A percentile compares a stretch with the other conserved stretches of the same genome.
Evolutionary conservation across 129 eudicot species (phyloP).

Genomic region (Erigeron canadensis): DNA sequence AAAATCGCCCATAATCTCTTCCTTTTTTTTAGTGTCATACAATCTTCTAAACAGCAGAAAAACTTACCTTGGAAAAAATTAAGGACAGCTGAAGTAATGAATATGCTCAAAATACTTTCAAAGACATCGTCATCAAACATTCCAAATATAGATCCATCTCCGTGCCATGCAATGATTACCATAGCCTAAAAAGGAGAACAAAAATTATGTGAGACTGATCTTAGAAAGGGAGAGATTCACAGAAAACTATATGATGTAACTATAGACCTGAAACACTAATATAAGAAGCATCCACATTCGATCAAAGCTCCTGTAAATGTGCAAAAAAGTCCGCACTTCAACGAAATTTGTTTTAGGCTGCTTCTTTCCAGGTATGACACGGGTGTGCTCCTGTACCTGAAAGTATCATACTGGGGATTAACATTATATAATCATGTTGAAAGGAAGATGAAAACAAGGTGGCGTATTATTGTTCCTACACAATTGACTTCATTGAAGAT

Average conservation of each 20-base stretch:
- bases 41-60: conserved; percentile 6
- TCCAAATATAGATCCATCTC: conserved; percentile 52
- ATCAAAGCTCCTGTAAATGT: conserved; percentile 88
- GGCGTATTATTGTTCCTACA: not conserved
- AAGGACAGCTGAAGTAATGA: conserved; percentile 80
- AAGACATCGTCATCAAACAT: conserved; percentile 62
- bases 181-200: conserved; percentile 56
- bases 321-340: conserved; percentile 93
- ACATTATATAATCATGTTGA: conserved; percentile 15
- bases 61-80: conserved; percentile 75
- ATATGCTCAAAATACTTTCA: conserved; percentile 76
- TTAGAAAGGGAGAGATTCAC: conserved; percentile 11
- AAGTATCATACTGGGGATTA: conserved; percentile 15
- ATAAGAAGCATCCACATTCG: conserved; percentile 93
- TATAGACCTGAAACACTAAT: conserved; percentile 79
- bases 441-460: conserved; percentile 1
- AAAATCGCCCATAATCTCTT: not conserved
- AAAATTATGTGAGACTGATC: not conserved
- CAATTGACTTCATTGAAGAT: not conserved
- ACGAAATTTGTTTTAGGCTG: conserved; percentile 93
- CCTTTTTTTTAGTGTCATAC: not conserved
- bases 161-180: conserved; percentile 93
- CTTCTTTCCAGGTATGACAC: conserved; percentile 58
- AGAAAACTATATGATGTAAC: not conserved
- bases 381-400: conserved; percentile 48